Evolutionary conservation across 495 filamentous ascomycete species (phyloP), one percentile per base, ranked within the genome.

Genomic region (Talaromyces trachyspermus): DNA sequence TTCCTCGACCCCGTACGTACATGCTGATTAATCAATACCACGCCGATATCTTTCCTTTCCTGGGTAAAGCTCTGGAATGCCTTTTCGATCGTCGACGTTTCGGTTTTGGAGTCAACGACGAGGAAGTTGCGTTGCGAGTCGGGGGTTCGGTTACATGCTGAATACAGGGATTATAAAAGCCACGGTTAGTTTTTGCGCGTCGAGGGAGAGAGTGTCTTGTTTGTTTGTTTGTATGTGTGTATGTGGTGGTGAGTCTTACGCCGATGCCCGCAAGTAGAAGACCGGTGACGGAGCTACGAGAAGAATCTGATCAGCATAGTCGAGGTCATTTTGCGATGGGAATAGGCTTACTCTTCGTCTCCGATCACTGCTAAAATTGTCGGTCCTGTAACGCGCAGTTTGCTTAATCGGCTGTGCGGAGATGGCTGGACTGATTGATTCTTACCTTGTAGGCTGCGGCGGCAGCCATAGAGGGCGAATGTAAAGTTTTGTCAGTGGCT

Each of bases 11-110:
- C 7, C 9, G 9, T 36, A 6, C 33, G 41, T 62, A 97, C 89
- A 71, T 99, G 94, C 70, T 99, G 94, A 59, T 97, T 99, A 61
- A 99, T 97, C 49, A 99, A 67, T 30, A 99, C 61, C 51, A 99
- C 89, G 2, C 88, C 94, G 59, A 99, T 95, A 58, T 99, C 94
- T 64, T 95, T 95, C 52, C 94, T 72, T 64, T 91, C 76, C 27
- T 78, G 78, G 1, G 89, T 92, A 65, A 94, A 99, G 39, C 76
- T 77, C 50, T 92, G 83, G 61, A 99, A 99, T 2, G 90, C 85
- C 27, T 83, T 81, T 64, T 97, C 94, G 60, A 99, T 96, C 20
- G 84, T 76, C 4, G 84, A 72, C 47, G 70, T 90, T 46, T 92
- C 89, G 25, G 90, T 96, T 75, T 96, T 96, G 58, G 66, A 66